Evolutionary conservation across 1,284 basidiomycete species (phyloP), one percentile per base, ranked within the genome.

Genomic region (Vanrija sp.): DNA sequence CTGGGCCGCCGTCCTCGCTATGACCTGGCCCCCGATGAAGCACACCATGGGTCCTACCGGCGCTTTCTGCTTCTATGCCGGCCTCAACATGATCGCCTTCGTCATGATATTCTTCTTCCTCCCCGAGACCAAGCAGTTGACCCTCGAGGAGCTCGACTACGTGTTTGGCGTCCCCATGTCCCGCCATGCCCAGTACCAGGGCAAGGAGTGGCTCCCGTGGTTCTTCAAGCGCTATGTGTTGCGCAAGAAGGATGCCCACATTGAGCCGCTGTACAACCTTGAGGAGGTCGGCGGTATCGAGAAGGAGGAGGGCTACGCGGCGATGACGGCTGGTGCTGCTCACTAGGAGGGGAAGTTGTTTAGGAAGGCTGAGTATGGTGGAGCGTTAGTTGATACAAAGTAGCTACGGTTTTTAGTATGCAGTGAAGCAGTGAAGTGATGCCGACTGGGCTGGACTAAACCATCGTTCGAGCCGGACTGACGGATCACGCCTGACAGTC

Each of bases 11-110:
- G 3, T 72, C 18, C 61, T 74, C 18, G 49, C 57, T 49, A 46
- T 74, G 52, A 72, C 70, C 10, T 88, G 85, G 80, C 87, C 87
- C 6, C 82, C 80, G 3, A 79, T 89, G 51, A 67, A 85, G 12
- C 78, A 77, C 3, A 83, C 85, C 0, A 86, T 88, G 76, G 65
- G 57, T 0, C 62, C 65, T 12, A 56, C 44, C 54, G 87, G 87
- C 49, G 87, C 87, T 5, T 89, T 89, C 71, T 65, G 67, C 43
- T 71, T 69, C 57, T 72, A 72, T 54, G 68, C 66, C 8, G 58
- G 61, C 3, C 57, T 66, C 19, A 68, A 67, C 52, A 14, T 67
- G 12, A 34, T 68, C 28, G 67, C 69, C 19, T 64, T 55, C 40
- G 48, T 67, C 45, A 47, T 68, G 44, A 64, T 65, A 54, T 69